phyloP scores from a whole-genome alignment of 2,329 filamentous ascomycete genomes.

The Microcera coccophila region DNA sequence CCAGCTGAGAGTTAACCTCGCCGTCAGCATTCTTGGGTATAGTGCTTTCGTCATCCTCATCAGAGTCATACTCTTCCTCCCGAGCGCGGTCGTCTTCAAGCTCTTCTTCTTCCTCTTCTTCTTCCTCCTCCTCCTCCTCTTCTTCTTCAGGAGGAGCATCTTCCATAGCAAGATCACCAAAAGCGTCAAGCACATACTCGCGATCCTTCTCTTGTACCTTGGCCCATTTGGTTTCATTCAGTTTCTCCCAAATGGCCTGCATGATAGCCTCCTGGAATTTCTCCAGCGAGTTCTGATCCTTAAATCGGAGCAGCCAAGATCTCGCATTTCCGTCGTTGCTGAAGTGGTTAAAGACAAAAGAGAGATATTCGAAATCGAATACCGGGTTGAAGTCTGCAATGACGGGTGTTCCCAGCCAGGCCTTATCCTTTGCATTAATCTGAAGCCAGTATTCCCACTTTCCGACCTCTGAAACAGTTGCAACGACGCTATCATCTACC shows the following conservation, averaged over 20 bases:
- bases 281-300: slow-evolving; percentile 74
- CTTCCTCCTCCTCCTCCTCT: slow-evolving; percentile 49
- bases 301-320: slow-evolving; percentile 93
- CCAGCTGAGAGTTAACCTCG: slow-evolving; percentile 87
- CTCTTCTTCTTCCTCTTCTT: slow-evolving; percentile 51
- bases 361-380: slow-evolving; percentile 98
- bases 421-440: slow-evolving; percentile 67
- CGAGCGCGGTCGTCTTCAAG: slow-evolving; percentile 59
- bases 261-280: slow-evolving; percentile 90
- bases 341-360: slow-evolving; percentile 99
- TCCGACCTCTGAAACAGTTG: slow-evolving; percentile 79
- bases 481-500: slow-evolving; percentile 70
- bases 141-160: slow-evolving; percentile 54
- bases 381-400: slow-evolving; percentile 93
- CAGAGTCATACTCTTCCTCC: slow-evolving; percentile 65
- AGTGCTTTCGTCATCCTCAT: slow-evolving; percentile 69
- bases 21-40: slow-evolving; percentile 72
- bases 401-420: slow-evolving; percentile 84
- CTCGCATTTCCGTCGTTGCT: slow-evolving; percentile 82
- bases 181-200: slow-evolving; percentile 92
- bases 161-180: slow-evolving; percentile 91
- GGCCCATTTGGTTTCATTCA: slow-evolving; percentile 90
- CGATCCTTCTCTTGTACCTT: slow-evolving; percentile 90
- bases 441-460: slow-evolving; percentile 96
- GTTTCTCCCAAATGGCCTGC: slow-evolving; percentile 93